phyloP scores from a whole-genome alignment of 2,329 filamentous ascomycete species.

The Orbilia javanica region DNA sequence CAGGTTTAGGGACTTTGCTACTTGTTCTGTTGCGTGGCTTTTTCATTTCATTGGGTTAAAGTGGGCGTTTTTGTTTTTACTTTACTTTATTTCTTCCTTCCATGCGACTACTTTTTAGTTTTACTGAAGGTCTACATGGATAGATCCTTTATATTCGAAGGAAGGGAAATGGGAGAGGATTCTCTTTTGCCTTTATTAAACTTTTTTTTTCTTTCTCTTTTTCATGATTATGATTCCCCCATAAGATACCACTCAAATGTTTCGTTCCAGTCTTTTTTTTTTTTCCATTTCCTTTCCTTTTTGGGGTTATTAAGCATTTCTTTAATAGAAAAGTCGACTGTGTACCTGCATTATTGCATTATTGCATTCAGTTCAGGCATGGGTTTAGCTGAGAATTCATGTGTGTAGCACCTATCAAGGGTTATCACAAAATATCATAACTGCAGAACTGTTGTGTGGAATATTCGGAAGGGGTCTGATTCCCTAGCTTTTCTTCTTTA shows the following conservation, averaged over 20 bases:
- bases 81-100: not conserved
- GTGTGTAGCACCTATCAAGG: no score
- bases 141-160: not conserved
- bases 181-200: not conserved
- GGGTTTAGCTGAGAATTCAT: no score
- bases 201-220: not conserved
- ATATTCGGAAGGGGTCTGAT: no score
- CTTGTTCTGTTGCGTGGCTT: constrained; percentile 1
- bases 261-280: not conserved
- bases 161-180: not conserved
- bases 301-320: not conserved
- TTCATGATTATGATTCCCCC: not conserved
- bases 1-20: constrained; percentile 41
- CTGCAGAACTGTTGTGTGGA: no score
- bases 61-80: not conserved
- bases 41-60: constrained; percentile 8
- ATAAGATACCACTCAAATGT: constrained; percentile 18
- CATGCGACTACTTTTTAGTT: not conserved
- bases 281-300: not conserved
- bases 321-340: no score
- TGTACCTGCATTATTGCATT: not conserved
- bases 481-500: no score
- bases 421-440: no score
- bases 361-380: no score
- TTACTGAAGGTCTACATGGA: not conserved